phyloP scores from a whole-genome alignment of 257 asterid genomes.

The Paulownia fortunei region DNA sequence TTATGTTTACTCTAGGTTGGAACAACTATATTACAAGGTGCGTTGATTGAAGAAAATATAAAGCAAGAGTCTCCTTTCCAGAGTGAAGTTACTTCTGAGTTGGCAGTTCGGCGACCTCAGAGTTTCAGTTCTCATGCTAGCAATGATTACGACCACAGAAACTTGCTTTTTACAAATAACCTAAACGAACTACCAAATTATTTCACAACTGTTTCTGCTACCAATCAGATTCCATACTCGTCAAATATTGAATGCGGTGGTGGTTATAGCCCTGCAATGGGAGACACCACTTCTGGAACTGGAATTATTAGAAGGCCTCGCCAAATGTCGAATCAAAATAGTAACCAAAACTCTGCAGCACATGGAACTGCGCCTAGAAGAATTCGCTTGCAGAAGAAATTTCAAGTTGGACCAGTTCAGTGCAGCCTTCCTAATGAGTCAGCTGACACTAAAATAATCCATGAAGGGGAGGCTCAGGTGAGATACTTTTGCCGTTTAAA shows the following conservation, averaged over 20 bases:
- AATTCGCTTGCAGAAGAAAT: conserved; percentile 58
- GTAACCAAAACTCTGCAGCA: background rate
- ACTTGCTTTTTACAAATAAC: conserved; percentile 26
- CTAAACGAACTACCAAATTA: conserved; percentile 14
- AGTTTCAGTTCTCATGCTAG: conserved; percentile 28
- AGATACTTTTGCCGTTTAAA: conserved; percentile 5
- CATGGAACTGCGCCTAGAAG: conserved; percentile 85
- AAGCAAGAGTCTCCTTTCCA: conserved; percentile 52
- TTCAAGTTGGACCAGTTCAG: conserved; percentile 60
- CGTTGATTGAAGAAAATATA: conserved; percentile 37
- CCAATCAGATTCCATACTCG: conserved; percentile 32
- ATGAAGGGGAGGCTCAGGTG: conserved; percentile 54
- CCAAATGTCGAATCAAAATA: conserved; percentile 28
- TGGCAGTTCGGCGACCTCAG: conserved; percentile 18
- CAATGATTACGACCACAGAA: conserved; percentile 24
- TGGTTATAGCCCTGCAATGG: conserved; percentile 32
- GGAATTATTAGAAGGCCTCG: conserved; percentile 67
- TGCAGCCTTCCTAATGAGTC: conserved; percentile 45
- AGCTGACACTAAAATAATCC: conserved; percentile 22
- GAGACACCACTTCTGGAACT: conserved; percentile 44
- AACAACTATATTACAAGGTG: conserved; percentile 24
- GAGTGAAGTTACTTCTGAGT: conserved; percentile 40
- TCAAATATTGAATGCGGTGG: conserved; percentile 22
- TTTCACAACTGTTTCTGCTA: conserved; percentile 35
- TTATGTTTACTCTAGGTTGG: conserved; percentile 45